These are phyloP conservation scores for Potentilla sterilis DNA, from an alignment of 306 rosid species.

Conservation along the genomic window DNA sequence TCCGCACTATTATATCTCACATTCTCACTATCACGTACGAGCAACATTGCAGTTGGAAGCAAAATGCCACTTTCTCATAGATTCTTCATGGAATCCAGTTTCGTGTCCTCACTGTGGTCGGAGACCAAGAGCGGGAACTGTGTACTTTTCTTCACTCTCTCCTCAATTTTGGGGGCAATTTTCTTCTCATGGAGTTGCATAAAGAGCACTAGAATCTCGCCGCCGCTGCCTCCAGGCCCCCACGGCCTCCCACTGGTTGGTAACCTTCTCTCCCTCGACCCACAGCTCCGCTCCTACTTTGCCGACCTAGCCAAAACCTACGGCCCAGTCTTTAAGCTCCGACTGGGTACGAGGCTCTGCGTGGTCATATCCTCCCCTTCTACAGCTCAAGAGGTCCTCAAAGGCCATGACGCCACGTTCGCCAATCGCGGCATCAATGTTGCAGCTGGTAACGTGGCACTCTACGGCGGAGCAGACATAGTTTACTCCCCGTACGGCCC, in stretches of 20 bases:
- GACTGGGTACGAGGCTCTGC: conserved; percentile 49
- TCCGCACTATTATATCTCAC: too few species aligned
- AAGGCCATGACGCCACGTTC: conserved; percentile 53
- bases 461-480: conserved; percentile 52
- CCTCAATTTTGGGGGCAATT: neutral
- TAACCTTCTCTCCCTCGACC: conserved; percentile 58
- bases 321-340: conserved; percentile 65
- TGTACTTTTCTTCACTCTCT: neutral
- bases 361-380: conserved; percentile 50
- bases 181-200: neutral
- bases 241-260: conserved; percentile 63
- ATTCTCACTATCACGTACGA: too few species aligned
- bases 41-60: neutral
- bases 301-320: conserved; percentile 36
- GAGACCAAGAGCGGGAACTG: neutral
- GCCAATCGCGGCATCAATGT: conserved; percentile 74
- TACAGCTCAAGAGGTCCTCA: conserved; percentile 51
- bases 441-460: conserved; percentile 24
- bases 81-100: neutral
- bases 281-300: conserved; percentile 72
- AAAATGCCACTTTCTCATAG: neutral
- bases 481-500: conserved; percentile 63
- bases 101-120: neutral
- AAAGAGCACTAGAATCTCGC: neutral
- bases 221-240: conserved; percentile 61